These are phyloP conservation scores for Ashbya aceris DNA, from an alignment of 1,139 yeast genomes.

Conservation along the genomic window DNA sequence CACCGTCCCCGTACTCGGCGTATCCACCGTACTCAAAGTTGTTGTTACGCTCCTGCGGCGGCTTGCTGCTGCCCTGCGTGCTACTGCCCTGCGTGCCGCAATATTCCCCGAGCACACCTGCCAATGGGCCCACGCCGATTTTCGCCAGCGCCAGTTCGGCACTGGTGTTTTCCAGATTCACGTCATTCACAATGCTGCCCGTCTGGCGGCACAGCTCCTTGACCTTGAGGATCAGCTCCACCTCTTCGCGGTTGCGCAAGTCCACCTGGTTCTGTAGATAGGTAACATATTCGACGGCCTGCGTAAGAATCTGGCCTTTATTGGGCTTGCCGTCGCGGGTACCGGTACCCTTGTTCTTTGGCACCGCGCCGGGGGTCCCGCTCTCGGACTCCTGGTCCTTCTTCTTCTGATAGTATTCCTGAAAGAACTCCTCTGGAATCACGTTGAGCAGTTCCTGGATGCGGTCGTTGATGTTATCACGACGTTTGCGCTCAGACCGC, in stretches of 20 bases:
- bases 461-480: constrained; percentile 84
- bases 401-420: constrained; percentile 21
- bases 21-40: constrained; percentile 33
- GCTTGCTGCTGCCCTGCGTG: constrained; percentile 13
- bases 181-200: constrained; percentile 27
- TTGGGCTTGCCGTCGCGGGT: constrained; percentile 81
- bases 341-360: constrained; percentile 24
- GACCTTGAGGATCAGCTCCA: constrained; percentile 56
- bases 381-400: constrained; percentile 38
- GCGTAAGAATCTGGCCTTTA: constrained; percentile 80
- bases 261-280: constrained; percentile 69
- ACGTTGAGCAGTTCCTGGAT: constrained; percentile 70
- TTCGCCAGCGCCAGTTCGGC: constrained; percentile 72
- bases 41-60: constrained; percentile 13
- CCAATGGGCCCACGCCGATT: constrained; percentile 74
- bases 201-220: constrained; percentile 40
- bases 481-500: constrained; percentile 38
- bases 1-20: constrained; percentile 27
- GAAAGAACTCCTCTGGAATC: constrained; percentile 57
- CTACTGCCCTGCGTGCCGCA: constrained; percentile 2
- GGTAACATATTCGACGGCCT: constrained; percentile 77
- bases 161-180: constrained; percentile 59
- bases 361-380: constrained; percentile 44
- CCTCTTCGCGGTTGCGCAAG: constrained; percentile 65
- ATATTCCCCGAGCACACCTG: constrained; percentile 29